These are phyloP conservation scores for Closterium sp. DNA, from an alignment of 139 green algal genomes.

Conservation along the genomic window DNA sequence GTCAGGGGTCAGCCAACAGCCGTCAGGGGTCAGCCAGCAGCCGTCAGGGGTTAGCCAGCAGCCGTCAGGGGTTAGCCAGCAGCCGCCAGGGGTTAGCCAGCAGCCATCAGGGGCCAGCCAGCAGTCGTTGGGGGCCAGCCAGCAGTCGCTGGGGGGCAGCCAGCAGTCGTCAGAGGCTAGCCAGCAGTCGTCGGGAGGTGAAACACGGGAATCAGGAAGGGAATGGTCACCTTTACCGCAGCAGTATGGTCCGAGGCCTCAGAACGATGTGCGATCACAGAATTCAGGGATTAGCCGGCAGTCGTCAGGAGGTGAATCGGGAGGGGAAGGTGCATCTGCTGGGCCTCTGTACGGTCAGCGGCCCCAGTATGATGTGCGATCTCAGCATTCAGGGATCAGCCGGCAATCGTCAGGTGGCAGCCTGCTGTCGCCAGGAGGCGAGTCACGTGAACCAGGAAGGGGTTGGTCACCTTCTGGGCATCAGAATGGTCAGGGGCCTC, in stretches of 20 bases:
- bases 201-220: neutral
- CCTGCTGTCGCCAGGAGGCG: neutral
- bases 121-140: neutral
- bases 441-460: neutral
- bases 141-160: neutral
- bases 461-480: neutral
- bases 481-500: neutral
- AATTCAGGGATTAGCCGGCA: too few species aligned
- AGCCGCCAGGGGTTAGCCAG: neutral
- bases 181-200: neutral
- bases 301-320: too few species aligned
- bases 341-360: too few species aligned
- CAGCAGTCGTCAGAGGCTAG: neutral
- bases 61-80: neutral
- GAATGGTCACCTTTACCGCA: neutral
- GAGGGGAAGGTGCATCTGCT: too few species aligned
- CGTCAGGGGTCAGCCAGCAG: neutral
- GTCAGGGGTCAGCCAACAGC: neutral
- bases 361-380: neutral
- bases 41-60: neutral
- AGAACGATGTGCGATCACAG: too few species aligned
- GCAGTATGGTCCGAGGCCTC: neutral
- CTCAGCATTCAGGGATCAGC: neutral
- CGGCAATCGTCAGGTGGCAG: too few species aligned
- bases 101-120: neutral